Evolutionary conservation across 768 basidiomycete genomes (phyloP), one percentile per base, ranked within the genome.

Genomic region (Suillus weaverae): DNA sequence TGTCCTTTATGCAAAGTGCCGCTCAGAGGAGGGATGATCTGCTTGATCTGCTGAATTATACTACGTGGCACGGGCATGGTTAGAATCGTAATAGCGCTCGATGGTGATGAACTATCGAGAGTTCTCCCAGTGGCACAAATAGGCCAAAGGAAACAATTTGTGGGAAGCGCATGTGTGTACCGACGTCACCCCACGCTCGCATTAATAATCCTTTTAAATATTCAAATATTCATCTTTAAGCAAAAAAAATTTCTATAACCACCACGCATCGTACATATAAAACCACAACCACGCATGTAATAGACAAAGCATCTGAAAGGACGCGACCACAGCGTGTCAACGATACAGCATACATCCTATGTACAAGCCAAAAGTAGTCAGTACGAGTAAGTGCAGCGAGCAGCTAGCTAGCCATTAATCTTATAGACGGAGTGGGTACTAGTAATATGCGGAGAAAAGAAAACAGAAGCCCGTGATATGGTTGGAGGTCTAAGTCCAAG

Each of bases 1-100:
- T 98, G 96, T 35, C 97, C 97, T 74, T 99, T 99, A 81, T 96
- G 95, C 35, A 98, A 79, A 51, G 89, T 86, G 8, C 89, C 89
- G 70, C 95, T 89, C 35, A 99, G 84, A 50, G 97, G 97, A 0
- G 97, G 97, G 61, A 99, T 93, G 63, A 99, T 81, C 67, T 86
- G 83, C 72, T 88, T 90, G 63, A 96, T 83, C 72, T 94, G 89
- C 22, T 88, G 84, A 39, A 91, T 72, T 66, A 94, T 78, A 33
- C 78, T 72, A 68, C 83, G 86, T 55, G 89, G 81, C 56, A 91
- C 73, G 13, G 89, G 80, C 91, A 91, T 92, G 50, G 62, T 67
- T 54, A 10, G 41, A 32, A 30, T 41, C 22, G 26, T 39, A 30
- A 16, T 1, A 35, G 44, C 22, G 20, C 38, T 32, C 51, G 39